phyloP scores from a whole-genome alignment of 352 stramenopile species.

The Pythium insidiosum region DNA sequence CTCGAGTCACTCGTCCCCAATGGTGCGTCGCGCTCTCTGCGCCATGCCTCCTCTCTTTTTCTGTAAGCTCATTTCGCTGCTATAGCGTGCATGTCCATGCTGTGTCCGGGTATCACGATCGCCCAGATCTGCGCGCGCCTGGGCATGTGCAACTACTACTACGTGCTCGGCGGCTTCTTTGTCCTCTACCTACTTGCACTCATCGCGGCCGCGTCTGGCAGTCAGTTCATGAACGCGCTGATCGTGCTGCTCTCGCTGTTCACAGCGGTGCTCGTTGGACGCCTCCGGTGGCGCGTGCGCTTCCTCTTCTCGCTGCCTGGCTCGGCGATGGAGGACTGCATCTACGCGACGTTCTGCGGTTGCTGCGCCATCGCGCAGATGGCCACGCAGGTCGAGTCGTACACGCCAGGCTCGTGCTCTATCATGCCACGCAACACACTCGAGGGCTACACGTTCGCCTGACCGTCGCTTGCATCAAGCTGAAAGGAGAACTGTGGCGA shows the following conservation, averaged over 20 bases:
- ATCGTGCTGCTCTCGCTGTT: conserved; percentile 22
- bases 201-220: conserved; percentile 16
- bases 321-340: conserved; percentile 10
- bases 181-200: conserved; percentile 27
- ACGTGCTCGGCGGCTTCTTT: conserved; percentile 22
- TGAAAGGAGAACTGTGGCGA: too few species aligned
- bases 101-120: conserved; percentile 26
- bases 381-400: conserved; percentile 14
- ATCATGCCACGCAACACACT: conserved; percentile 31
- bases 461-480: too few species aligned
- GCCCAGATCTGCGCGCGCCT: conserved; percentile 37
- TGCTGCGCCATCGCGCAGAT: conserved; percentile 14
- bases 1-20: conserved; percentile 14
- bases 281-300: conserved; percentile 45
- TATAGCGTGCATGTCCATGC: conserved; percentile 16
- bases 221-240: conserved; percentile 22
- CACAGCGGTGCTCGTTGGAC: conserved; percentile 23
- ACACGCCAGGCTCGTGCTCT: conserved; percentile 64
- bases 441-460: conserved; percentile 12
- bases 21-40: too few species aligned
- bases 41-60: too few species aligned
- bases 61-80: not conserved
- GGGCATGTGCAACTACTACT: conserved; percentile 28
- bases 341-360: conserved; percentile 12
- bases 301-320: conserved; percentile 15